A percentile compares a stretch with the other conserved stretches of the same genome.
Evolutionary conservation across 2,329 filamentous ascomycete genomes (phyloP).

Genomic region (Clarireedia sp.): DNA sequence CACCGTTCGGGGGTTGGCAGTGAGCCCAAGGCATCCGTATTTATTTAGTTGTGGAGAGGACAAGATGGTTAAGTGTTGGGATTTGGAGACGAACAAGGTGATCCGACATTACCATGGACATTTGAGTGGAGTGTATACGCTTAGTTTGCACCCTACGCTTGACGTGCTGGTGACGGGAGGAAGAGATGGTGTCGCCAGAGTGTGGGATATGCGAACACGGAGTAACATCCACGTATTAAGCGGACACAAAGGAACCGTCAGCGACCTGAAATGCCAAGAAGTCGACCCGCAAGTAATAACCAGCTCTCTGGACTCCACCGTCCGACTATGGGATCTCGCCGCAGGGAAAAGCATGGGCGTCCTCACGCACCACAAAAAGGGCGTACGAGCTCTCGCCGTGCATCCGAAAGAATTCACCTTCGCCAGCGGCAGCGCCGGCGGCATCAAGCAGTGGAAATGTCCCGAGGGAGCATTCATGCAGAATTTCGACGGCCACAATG

Average conservation of each 20-base stretch:
- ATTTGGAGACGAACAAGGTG: slow-evolving; percentile 98
- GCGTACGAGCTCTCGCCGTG: slow-evolving; percentile 72
- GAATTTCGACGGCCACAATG: slow-evolving; percentile 94
- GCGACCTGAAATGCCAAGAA: slow-evolving; percentile 86
- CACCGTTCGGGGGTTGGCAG: slow-evolving; percentile 82
- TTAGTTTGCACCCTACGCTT: slow-evolving; percentile 86
- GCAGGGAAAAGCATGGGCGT: slow-evolving; percentile 95
- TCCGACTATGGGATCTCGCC: slow-evolving; percentile 89
- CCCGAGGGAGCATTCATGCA: slow-evolving; percentile 98
- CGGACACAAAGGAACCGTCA: slow-evolving; percentile 85
- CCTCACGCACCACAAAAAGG: slow-evolving; percentile 97
- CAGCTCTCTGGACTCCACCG: slow-evolving; percentile 83
- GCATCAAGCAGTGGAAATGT: slow-evolving; percentile 99
- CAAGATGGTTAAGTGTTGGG: slow-evolving; percentile 99
- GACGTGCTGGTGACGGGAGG: slow-evolving; percentile 94
- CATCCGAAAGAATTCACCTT: slow-evolving; percentile 96
- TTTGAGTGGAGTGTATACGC: slow-evolving; percentile 87
- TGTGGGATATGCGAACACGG: slow-evolving; percentile 97
- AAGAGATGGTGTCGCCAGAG: slow-evolving; percentile 84
- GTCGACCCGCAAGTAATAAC: slow-evolving; percentile 94
- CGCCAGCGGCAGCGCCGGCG: slow-evolving; percentile 80
- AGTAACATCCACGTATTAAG: slow-evolving; percentile 91
- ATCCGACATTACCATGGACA: slow-evolving; percentile 97
- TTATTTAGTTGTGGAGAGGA: slow-evolving; percentile 97
- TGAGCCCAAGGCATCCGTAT: slow-evolving; percentile 90